Base-by-base conservation (phyloP, 768 basidiomycete genomes). In the Floccularia luteovirens region DNA sequence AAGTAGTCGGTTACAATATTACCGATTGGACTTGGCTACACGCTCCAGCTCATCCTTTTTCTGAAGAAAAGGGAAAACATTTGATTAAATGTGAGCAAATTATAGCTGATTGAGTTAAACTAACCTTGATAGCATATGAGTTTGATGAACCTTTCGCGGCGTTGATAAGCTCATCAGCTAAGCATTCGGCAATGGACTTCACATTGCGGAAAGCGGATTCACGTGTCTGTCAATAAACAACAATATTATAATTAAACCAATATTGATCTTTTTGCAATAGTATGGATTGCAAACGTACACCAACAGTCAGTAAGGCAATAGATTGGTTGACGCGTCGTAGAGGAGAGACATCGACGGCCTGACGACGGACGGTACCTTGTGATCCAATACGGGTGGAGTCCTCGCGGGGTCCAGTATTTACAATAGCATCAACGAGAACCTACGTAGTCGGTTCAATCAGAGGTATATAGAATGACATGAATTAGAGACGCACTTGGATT, bases 191-290 rank as follows among this genome's bases (percentile, higher is more conserved):
- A 54, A 99, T 86, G 45, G 92, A 96, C 70, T 99, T 99, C 56
- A 97, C 90, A 72, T 99, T 99, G 68, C 96, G 90, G 91, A 99
- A 99, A 39, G 96, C 92, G 33, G 94, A 97, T 70, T 99, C 96
- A 60, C 96, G 96, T 48, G 94, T 96, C 91, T 96, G 51, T n/a
- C n/a, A n/a, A n/a, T n/a, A n/a, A n/a, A n/a, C n/a, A n/a, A 20
- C 42, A 33, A 34, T 24, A 23, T 10, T 24, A 22, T 38, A 48
- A 32, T 22, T 23, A n/a, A 13, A 36, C 34, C 11, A 44, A 14
- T 37, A 32, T 24, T n/a, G n/a, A n/a, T n/a, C 3, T 16, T 19
- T 8, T 21, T 21, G 2, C 4, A 7, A 13, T 12, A 13, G 0
- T 10, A 39, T 6, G 6, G 33, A 17, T 14, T 12, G 4, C 32